A percentile compares a stretch with the other conserved stretches of the same genome.
phyloP scores from a whole-genome alignment of 2,329 filamentous ascomycete genomes.

The Dothidotthia symphoricarpi region DNA sequence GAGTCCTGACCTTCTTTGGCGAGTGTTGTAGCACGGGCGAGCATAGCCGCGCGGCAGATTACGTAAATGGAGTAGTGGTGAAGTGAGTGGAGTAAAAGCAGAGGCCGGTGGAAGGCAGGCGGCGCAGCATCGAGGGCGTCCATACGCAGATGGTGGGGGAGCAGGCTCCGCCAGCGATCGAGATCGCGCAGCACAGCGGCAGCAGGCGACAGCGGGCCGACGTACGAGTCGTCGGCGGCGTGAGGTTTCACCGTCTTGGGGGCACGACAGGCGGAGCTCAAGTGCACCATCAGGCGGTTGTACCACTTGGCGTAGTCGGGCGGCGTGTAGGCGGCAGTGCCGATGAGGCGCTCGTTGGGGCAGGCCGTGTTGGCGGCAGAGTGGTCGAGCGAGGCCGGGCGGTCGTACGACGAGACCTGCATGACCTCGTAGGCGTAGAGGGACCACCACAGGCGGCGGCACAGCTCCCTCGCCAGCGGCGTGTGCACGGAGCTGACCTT shows the following conservation, averaged over 20 bases:
- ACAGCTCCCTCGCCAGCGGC: constrained; percentile 45
- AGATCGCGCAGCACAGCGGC: constrained; percentile 42
- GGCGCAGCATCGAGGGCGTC: constrained; percentile 36
- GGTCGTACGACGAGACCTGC: constrained; percentile 47
- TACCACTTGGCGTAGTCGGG: constrained; percentile 43
- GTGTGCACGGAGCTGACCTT: constrained; percentile 37
- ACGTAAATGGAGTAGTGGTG: constrained; percentile 45
- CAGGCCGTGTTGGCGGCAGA: constrained; percentile 35
- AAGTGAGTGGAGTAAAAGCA: constrained; percentile 43
- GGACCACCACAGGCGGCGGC: constrained; percentile 55
- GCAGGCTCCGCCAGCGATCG: constrained; percentile 39
- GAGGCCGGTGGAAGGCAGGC: constrained; percentile 38
- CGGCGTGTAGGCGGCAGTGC: constrained; percentile 30
- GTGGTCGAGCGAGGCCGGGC: constrained; percentile 46
- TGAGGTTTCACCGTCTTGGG: constrained; percentile 31
- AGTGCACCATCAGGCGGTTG: constrained; percentile 38
- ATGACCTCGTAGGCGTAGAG: constrained; percentile 52
- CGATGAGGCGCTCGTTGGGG: constrained; percentile 41
- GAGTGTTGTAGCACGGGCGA: constrained; percentile 39
- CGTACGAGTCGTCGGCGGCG: constrained; percentile 37
- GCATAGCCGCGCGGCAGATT: constrained; percentile 41
- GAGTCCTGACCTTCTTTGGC: constrained; percentile 28
- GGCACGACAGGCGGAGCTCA: constrained; percentile 42
- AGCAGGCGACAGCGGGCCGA: constrained; percentile 41
- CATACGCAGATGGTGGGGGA: constrained; percentile 41